Base-by-base conservation (phyloP, 2,329 filamentous ascomycete species). In the Fusarium metavorans region DNA sequence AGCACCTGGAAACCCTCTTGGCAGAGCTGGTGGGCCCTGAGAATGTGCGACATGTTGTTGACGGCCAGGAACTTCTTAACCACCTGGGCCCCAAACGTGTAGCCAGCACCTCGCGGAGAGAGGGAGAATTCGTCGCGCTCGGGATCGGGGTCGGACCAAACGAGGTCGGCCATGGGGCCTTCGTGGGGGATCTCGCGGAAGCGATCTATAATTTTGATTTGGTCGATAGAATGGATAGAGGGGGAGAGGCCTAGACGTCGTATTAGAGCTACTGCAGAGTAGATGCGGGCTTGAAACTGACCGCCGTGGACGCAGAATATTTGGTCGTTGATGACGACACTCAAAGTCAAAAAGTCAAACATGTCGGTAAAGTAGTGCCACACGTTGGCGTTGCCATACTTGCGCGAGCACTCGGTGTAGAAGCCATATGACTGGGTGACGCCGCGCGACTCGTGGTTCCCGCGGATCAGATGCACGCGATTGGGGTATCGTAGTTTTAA, bases 321-420 rank as follows among this genome's bases (percentile, higher is more conserved):
- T 83, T 98, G 94, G 83, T 99, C 94, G 83, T 98, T 97, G 82
- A 99, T 99, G 74, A 99, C 96, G 71, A 98, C 97, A 79, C 94
- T 97, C 67, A 99, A 87, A 9, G 96, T 98, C 74, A 99, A 88
- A 83, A 97, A 99, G 85, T 99, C 97, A 84, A 99, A 99, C 95
- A 99, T 98, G 85, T 99, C 97, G 76, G 97, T 99, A 82, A 99
- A 99, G 83, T 98, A 97, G 84, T 99, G 97, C 97, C 97, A 99
- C 25, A 99, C 97, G 79, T 97, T 98, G 74, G 97, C 95, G 81
- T 98, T 98, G 82, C 97, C 97, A 84, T 99, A 99, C 85, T 99
- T 99, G 77, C 97, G 93, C 23, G 94, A 95, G 84, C 97, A 99
- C 82, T 99, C 97, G 25, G 97, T 98, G 83, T 99, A 99, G 86